Conservation (phyloP, 2,329 filamentous ascomycete genomes). For the Fusarium denticulatum region DNA sequence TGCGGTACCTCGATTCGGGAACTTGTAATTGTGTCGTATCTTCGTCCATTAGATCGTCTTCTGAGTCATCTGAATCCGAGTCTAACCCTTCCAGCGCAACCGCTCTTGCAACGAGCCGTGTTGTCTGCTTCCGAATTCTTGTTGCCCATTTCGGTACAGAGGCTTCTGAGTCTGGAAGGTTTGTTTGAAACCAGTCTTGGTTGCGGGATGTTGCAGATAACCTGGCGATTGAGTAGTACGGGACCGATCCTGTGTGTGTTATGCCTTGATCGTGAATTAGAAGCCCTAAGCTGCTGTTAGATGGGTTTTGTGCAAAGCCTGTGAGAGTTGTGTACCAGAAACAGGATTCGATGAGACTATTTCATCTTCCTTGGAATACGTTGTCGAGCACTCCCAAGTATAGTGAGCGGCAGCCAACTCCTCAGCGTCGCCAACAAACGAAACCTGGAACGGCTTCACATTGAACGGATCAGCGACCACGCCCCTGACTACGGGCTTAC, state of each 20-base stretch:
- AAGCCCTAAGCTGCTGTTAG: constrained; percentile 51
- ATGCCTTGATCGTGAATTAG: constrained; percentile 52
- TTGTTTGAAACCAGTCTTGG: constrained; percentile 64
- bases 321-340: constrained; percentile 9
- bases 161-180: constrained; percentile 47
- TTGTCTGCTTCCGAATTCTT: constrained; percentile 56
- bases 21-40: constrained; percentile 54
- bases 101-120: constrained; percentile 56
- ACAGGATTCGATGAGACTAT: constrained; percentile 48
- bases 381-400: constrained; percentile 57
- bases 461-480: constrained; percentile 63
- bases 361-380: constrained; percentile 51
- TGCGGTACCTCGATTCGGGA: constrained; percentile 59
- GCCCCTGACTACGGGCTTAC: constrained; percentile 58
- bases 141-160: constrained; percentile 58
- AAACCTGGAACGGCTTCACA: constrained; percentile 61
- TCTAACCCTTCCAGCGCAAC: constrained; percentile 53
- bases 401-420: constrained; percentile 49
- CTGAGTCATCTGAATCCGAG: constrained; percentile 47
- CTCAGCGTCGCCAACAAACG: constrained; percentile 47
- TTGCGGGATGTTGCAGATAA: constrained; percentile 63
- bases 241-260: constrained; percentile 43
- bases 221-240: constrained; percentile 63
- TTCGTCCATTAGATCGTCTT: constrained; percentile 46
- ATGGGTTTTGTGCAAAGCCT: background rate